Evolutionary conservation across 495 filamentous ascomycete genomes (phyloP), one percentile per base, ranked within the genome.

Genomic region (Hapsidospora chrysogenum): DNA sequence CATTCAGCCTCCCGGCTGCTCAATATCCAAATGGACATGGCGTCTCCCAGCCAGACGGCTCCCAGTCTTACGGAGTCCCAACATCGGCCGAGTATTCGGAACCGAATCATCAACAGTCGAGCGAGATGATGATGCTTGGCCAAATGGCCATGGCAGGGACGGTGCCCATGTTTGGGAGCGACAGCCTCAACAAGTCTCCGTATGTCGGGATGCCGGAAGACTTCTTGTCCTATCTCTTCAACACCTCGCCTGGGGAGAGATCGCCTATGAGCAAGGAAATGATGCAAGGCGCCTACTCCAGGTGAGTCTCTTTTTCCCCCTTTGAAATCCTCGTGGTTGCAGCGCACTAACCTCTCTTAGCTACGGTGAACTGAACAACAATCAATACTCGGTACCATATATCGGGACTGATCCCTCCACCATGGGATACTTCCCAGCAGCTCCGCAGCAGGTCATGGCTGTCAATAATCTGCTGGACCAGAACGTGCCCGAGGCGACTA

Each of bases 191-290:
- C 41, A 76, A 85, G 32, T 94, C 86, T 4, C 86, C 89, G 9
- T 85, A 80, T 45, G 57, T 73, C 31, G 76, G 77, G 13, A 83
- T 93, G 60, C 78, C 83, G 6, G 87, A 93, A 45, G 85, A 92
- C 51, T 94, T 94, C 52, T 75, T 87, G 21, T 80, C 80, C 13
- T 94, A 81, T 67, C 60, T 95, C 16, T 93, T 96, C 58, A 87
- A 80, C 48, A 80, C 79, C 2, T 44, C 58, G 23, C 52, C 51
- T 5, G 53, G 53, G 11, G 50, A 57, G 19, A 50, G 48, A 9
- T 65, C 63, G 3, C 62, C 62, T 17, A 48, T 65, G 40, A 48
- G 49, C 17, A 57, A 57, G 23, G 23, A 26, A 17, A 52, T 68
- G 29, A 54, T 68, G 39, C 51, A 56, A n/a, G 63, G 58, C 36